Percentiles rank a stretch among this genome's conserved stretches.
Evolutionary conservation across 345 rosid genomes (phyloP).

Genomic region (Geranium brycei): DNA sequence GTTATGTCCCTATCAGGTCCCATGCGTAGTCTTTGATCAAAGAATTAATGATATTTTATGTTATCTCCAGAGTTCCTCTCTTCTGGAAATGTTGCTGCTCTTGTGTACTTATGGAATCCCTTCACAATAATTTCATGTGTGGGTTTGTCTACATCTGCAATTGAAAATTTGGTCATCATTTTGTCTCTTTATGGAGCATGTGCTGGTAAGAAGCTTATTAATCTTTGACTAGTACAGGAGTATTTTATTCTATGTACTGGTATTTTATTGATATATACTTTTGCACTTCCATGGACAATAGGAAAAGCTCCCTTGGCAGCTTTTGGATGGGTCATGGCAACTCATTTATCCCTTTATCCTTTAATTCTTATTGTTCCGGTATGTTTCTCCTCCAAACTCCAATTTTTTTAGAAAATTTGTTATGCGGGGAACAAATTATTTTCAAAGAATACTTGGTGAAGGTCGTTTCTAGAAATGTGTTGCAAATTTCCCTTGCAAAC

Average conservation of each 20-base stretch:
- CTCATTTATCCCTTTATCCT: slow-evolving; percentile 83
- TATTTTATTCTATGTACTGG: neutral
- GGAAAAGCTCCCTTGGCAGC: slow-evolving; percentile 78
- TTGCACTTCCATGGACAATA: slow-evolving; percentile 20
- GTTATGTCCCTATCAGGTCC: neutral
- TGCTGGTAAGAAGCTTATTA: slow-evolving; percentile 37
- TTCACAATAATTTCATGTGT: slow-evolving; percentile 72
- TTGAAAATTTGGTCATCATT: slow-evolving; percentile 62
- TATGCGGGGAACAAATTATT: neutral
- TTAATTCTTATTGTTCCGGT: slow-evolving; percentile 68
- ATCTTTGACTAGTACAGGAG: neutral
- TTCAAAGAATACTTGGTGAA: neutral
- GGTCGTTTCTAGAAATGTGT: neutral
- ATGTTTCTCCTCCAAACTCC: slow-evolving; percentile 8
- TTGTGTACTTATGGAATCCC: slow-evolving; percentile 83
- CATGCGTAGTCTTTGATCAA: slow-evolving; percentile 1
- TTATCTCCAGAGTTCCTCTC: slow-evolving; percentile 35
- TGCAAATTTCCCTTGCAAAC: neutral
- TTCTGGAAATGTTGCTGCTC: slow-evolving; percentile 76
- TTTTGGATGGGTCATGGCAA: slow-evolving; percentile 85
- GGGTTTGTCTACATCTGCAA: slow-evolving; percentile 77
- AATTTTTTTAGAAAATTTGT: slow-evolving; percentile 1
- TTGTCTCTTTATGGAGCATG: slow-evolving; percentile 67
- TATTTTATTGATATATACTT: neutral
- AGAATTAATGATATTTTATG: slow-evolving; percentile 8